A percentile compares a stretch with the other conserved stretches of the same genome.
phyloP scores from a whole-genome alignment of 2,329 filamentous ascomycete genomes.

The Alternaria arborescens region DNA sequence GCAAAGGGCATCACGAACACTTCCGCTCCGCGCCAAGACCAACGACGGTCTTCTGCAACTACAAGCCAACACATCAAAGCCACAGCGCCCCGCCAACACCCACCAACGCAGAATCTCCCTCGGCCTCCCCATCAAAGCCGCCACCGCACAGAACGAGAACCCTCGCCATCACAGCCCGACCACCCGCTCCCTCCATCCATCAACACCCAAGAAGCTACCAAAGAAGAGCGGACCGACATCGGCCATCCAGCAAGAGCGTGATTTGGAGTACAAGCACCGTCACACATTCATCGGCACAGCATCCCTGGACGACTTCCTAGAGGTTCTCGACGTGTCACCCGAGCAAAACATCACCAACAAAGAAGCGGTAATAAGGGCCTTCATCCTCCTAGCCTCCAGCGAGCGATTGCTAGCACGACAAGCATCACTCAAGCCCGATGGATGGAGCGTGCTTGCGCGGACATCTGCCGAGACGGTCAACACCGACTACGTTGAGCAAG shows the following conservation, averaged over 20 bases:
- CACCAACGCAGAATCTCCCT: conserved; percentile 35
- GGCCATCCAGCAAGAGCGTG: conserved; percentile 31
- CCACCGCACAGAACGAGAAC: conserved; percentile 10
- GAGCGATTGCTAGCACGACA: conserved; percentile 41
- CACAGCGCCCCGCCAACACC: conserved; percentile 14
- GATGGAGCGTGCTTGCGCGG: conserved; percentile 40
- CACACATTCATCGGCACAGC: conserved; percentile 47
- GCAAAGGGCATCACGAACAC: conserved; percentile 18
- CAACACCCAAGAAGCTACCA: conserved; percentile 11
- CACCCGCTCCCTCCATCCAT: conserved; percentile 14
- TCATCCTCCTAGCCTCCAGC: conserved; percentile 34
- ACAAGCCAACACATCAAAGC: conserved; percentile 26
- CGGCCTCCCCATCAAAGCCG: conserved; percentile 28
- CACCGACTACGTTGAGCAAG: conserved; percentile 35
- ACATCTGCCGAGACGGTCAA: conserved; percentile 28
- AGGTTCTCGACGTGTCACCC: conserved; percentile 33
- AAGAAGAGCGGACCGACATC: conserved; percentile 13
- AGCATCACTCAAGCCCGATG: conserved; percentile 26
- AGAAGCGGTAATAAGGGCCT: conserved; percentile 33
- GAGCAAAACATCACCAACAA: conserved; percentile 31
- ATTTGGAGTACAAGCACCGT: conserved; percentile 45
- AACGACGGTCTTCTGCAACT: conserved; percentile 34
- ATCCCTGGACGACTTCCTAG: conserved; percentile 42
- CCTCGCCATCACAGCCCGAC: conserved; percentile 12
- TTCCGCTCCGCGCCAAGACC: conserved; percentile 27